These are phyloP conservation scores for Penicillium mononematosum DNA, from an alignment of 495 filamentous ascomycete species.

Conservation along the genomic window DNA sequence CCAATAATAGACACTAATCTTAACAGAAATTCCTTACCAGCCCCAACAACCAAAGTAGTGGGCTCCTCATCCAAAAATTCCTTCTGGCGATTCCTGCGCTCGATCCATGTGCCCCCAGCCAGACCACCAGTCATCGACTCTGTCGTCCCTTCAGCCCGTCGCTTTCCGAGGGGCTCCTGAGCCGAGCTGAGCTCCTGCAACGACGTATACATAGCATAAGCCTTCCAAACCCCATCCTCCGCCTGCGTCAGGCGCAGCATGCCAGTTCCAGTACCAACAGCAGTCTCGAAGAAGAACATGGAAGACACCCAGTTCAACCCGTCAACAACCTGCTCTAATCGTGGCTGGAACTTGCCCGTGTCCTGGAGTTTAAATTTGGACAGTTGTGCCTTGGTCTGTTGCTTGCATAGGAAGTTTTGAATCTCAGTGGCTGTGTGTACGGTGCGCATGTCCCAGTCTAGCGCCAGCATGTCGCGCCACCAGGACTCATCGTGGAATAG, in stretches of 20 bases:
- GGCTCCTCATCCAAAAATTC: slow-evolving; percentile 60
- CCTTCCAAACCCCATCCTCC: slow-evolving; percentile 54
- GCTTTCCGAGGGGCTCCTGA: slow-evolving; percentile 51
- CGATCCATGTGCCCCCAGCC: slow-evolving; percentile 65
- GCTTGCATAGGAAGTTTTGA: slow-evolving; percentile 41
- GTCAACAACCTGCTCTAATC: slow-evolving; percentile 41
- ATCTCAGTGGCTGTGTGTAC: slow-evolving; percentile 52
- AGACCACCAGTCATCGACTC: slow-evolving; percentile 59
- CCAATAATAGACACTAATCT: background rate
- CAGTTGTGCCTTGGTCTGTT: slow-evolving; percentile 35
- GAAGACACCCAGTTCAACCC: slow-evolving; percentile 51
- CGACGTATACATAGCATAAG: slow-evolving; percentile 62
- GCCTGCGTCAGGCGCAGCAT: slow-evolving; percentile 55
- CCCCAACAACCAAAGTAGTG: slow-evolving; percentile 65
- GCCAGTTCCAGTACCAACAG: slow-evolving; percentile 56
- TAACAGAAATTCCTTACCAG: slow-evolving; percentile 31
- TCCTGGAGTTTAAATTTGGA: slow-evolving; percentile 42
- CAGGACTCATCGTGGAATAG: slow-evolving; percentile 58
- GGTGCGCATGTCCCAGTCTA: slow-evolving; percentile 61
- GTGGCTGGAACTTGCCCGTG: slow-evolving; percentile 41
- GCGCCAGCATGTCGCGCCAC: slow-evolving; percentile 62
- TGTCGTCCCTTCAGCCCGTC: slow-evolving; percentile 51
- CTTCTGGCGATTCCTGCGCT: slow-evolving; percentile 53
- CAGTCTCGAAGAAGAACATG: slow-evolving; percentile 52
- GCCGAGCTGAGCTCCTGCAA: slow-evolving; percentile 51